Percentiles rank a stretch among this genome's conserved stretches.
phyloP scores from a whole-genome alignment of 257 asterid genomes.

The Rhazya stricta region DNA sequence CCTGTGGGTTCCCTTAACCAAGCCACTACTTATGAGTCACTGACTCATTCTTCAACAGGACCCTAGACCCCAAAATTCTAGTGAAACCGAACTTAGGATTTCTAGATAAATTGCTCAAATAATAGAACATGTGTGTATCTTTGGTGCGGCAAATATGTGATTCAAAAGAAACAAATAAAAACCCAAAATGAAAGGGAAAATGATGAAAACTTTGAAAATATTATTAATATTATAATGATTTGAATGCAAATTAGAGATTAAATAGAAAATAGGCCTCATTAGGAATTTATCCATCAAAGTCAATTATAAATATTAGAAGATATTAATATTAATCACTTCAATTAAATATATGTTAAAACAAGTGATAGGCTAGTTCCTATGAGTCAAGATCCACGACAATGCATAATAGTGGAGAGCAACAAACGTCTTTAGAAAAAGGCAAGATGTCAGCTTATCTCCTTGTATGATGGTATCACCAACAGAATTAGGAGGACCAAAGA shows the following conservation, averaged over 20 bases:
- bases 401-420: background rate
- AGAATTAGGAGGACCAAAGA: background rate
- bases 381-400: background rate
- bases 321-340: background rate
- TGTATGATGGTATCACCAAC: background rate
- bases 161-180: too few relatives aligned
- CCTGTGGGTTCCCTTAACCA: constrained; percentile 9
- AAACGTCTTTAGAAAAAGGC: background rate
- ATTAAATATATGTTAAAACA: background rate
- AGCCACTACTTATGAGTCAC: constrained; percentile 5
- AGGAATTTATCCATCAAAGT: background rate
- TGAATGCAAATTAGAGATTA: too few relatives aligned
- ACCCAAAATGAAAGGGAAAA: too few relatives aligned
- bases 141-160: too few relatives aligned
- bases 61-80: background rate
- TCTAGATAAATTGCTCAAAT: too few relatives aligned
- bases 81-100: too few relatives aligned
- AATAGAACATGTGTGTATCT: too few relatives aligned
- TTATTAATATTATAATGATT: too few relatives aligned
- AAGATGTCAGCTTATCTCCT: constrained; percentile 1
- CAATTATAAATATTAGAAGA: background rate
- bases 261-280: constrained; percentile 2
- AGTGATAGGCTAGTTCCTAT: background rate
- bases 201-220: too few relatives aligned
- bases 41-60: background rate